Base-by-base conservation (phyloP, 805 yeast genomes). In the Millerozyma miso region DNA sequence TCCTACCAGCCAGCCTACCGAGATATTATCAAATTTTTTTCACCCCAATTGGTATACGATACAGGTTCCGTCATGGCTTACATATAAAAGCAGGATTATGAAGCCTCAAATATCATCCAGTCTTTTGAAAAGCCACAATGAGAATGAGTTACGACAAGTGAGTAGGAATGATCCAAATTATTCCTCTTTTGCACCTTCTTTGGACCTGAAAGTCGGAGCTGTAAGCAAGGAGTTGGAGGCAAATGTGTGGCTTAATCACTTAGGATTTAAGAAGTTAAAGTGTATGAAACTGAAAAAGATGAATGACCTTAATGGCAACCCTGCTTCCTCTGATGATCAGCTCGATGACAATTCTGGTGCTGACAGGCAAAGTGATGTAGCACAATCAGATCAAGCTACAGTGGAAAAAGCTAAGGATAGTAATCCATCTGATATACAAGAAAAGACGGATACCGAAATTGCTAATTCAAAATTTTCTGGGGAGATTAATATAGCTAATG, bases 1-100 rank as follows among this genome's bases (percentile, higher is more conserved):
- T 7, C 62, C 69, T 5, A 60, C 63, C 3, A 55, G 50, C 31
- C 55, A 59, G 12, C 59, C 65, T 6, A 53, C 68, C 7, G 64
- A 63, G 39, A 60, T 70, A n/a, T 56, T 70, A 46, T 66, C 63
- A 37, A 65, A 65, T 41, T 70, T 68, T 52, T 66, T 69, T 53
- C 71, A 68, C 45, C 72, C 74, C 4, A 69, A 65, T 39, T 70
- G 76, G 76, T 70, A 69, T 39, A 69, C 73, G 12, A 59, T 70
- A 19, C 63, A 63, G 10, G 57, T 65, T 7, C 74, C 74, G n/a
- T 64, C 62, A 29, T 70, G 76, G 76, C 54, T 70, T 42, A 55
- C 50, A 15, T 70, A 70, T 43, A 63, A 57, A 26, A 50, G 58
- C 10, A 54, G 43, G 15, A 20, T 40, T 2, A 43, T 51, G 34